Base-by-base conservation (phyloP, 129 eudicot species). In the Ambrosia trifida region DNA sequence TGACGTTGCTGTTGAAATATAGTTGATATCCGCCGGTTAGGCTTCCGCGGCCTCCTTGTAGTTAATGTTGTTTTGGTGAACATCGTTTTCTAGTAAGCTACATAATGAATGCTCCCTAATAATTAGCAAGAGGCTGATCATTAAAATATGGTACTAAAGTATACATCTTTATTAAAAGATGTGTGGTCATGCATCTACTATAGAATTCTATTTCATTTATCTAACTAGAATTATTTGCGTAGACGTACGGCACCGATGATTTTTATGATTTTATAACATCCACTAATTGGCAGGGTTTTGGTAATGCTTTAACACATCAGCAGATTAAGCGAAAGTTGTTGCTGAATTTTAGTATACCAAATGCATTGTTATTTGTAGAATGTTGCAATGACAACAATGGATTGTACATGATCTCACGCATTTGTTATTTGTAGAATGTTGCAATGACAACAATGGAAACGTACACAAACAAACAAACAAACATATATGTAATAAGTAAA, bases 131-230 rank as follows among this genome's bases (percentile, higher is more conserved):
- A 60, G 18, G 20, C 35, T 59, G 18, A 32, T 59, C 66, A 35
- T 9, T 60, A 32, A 60, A 13, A 60, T 60, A 60, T 60, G 6
- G 24, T 31, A 60, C n/a, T 32, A 32, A 60, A 33, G 19, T 2
- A 2, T 60, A 58, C 41, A 60, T 11, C 66, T 60, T 13, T 60
- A 60, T 56, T 32, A 32, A 60, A 60, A 31, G 66, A 12, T 60
- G 66, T 31, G 66, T 60, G 66, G 64, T 60, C 41, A 60, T 60
- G 66, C 24, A 31, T 20, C n/a, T 24, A 56, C 20, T 56, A 24
- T 56, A 60, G 44, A 31, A 20, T 31, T 60, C 66, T 30, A 60
- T 60, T 60, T 44, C 66, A 35, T 60, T n/a, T 60, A 60, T n/a
- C 66, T 60, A 60, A 12, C 41, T 24, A 33, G 10, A 32, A 60